phyloP scores from a whole-genome alignment of 768 basidiomycete genomes.

The Psilocybe cyanescens region DNA sequence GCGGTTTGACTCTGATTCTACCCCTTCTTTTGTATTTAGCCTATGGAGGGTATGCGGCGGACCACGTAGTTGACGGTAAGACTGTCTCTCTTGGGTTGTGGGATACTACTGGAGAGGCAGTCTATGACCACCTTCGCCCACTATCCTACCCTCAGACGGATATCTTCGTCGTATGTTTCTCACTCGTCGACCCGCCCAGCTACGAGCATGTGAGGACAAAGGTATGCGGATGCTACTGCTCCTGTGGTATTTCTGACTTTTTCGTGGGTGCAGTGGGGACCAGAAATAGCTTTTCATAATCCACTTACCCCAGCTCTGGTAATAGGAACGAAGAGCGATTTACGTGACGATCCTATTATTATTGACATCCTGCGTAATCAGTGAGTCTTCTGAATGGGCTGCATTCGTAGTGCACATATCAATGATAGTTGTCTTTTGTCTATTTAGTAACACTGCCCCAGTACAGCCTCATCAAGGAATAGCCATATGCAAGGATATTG shows the following conservation, averaged over 20 bases:
- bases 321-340: not conserved
- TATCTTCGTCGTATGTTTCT: constrained; percentile 8
- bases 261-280: not conserved
- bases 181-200: not conserved
- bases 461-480: not conserved
- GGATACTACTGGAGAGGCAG: not conserved
- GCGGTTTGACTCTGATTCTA: too few relatives aligned
- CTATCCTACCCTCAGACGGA: constrained; percentile 7
- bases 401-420: too few relatives aligned
- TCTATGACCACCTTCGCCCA: not conserved
- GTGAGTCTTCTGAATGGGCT: not conserved
- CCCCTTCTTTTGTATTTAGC: too few relatives aligned
- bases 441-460: not conserved
- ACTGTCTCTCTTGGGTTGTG: not conserved
- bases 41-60: not conserved
- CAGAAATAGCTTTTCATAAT: not conserved
- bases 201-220: constrained; percentile 6
- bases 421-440: too few relatives aligned
- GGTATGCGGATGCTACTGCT: not conserved
- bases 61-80: not conserved
- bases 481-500: constrained; percentile 1
- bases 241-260: not conserved
- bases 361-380: not conserved
- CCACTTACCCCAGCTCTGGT: not conserved
- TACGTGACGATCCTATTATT: not conserved